Percentiles rank a stretch among this genome's conserved stretches.
These are phyloP conservation scores for Dendrobium officinale DNA, from an alignment of 106 monocot genomes.

Conservation along the genomic window DNA sequence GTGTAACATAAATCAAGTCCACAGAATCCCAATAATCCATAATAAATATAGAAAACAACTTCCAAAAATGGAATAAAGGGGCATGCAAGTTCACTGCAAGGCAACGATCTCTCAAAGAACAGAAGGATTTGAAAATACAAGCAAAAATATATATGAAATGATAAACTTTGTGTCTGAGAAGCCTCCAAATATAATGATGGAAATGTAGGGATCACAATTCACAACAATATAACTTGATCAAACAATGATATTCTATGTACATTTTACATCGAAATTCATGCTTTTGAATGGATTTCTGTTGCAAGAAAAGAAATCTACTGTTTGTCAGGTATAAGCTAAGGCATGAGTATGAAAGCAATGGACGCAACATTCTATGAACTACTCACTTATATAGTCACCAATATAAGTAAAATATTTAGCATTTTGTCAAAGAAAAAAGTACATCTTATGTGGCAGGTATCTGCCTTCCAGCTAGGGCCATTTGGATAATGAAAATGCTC, in stretches of 20 bases:
- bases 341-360: neutral
- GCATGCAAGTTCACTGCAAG: neutral
- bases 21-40: neutral
- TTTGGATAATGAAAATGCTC: neutral
- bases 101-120: neutral
- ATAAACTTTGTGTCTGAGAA: neutral
- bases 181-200: neutral
- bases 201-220: neutral
- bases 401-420: neutral
- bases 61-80: neutral
- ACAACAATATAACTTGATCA: neutral
- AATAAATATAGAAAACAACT: neutral
- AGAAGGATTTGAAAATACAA: neutral
- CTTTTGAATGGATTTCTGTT: neutral
- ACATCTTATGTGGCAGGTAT: neutral
- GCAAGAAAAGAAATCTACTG: neutral
- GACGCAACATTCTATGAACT: neutral
- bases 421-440: neutral
- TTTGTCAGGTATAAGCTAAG: neutral
- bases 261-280: neutral
- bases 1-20: conserved; percentile 2
- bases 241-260: neutral
- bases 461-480: neutral
- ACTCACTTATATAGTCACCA: neutral
- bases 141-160: neutral